phyloP scores from a whole-genome alignment of 2,329 filamentous ascomycete species.

The Clarireedia paspali region DNA sequence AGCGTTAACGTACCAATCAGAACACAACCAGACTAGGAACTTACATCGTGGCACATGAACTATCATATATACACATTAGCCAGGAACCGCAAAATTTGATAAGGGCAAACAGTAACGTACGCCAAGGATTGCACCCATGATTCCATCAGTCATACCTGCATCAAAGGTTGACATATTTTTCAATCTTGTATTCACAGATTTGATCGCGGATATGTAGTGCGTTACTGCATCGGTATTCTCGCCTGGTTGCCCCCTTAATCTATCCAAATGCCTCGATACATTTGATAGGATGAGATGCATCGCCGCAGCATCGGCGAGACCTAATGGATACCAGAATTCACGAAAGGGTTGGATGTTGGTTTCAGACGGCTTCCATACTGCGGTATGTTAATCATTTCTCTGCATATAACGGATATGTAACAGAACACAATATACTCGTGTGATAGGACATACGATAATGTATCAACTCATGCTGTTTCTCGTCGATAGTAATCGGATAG shows the following conservation, averaged over 20 bases:
- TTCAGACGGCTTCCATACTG: background rate
- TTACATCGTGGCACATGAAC: conserved; percentile 7
- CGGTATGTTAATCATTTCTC: background rate
- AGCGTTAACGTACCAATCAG: background rate
- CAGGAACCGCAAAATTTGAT: background rate
- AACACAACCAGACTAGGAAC: background rate
- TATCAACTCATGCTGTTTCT: background rate
- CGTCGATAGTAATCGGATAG: background rate
- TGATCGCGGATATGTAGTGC: background rate
- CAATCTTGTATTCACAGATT: background rate
- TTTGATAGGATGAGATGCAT: background rate
- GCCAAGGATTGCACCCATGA: background rate
- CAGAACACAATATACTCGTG: background rate
- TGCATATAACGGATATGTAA: too few species aligned
- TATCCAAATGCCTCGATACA: background rate
- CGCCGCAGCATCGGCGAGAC: background rate
- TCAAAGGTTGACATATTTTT: background rate
- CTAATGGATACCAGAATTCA: conserved; percentile 1
- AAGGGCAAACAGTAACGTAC: background rate
- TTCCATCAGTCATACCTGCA: background rate
- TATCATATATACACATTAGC: background rate
- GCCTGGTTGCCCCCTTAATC: background rate
- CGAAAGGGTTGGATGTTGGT: background rate
- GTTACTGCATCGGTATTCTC: background rate
- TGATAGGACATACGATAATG: background rate